These are phyloP conservation scores for Sclerotinia trifoliorum DNA, from an alignment of 2,329 filamentous ascomycete species.

Conservation along the genomic window DNA sequence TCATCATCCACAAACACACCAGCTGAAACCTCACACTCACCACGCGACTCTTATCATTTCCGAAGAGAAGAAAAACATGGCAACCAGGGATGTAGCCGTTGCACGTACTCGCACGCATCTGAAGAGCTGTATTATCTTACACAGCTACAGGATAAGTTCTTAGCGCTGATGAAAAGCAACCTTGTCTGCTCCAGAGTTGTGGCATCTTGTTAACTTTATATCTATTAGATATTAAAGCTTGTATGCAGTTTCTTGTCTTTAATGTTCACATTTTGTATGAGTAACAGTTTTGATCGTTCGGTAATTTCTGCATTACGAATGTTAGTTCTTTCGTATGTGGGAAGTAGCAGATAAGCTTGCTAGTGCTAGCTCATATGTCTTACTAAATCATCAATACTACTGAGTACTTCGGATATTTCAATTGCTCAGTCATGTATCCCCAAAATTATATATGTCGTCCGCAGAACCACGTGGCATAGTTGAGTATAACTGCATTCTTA, in stretches of 20 bases:
- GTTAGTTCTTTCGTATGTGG: neutral
- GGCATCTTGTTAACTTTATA: no score
- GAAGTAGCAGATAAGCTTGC: neutral
- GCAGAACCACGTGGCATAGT: no score
- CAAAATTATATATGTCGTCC: no score
- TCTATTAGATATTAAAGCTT: no score
- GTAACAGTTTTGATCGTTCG: neutral
- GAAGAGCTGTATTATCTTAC: neutral
- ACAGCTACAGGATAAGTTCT: neutral
- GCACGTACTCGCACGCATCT: neutral
- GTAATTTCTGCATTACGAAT: no score
- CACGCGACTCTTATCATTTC: no score
- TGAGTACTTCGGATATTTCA: no score
- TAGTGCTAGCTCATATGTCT: neutral
- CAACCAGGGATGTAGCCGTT: no score
- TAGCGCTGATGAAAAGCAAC: neutral
- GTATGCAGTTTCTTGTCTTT: no score
- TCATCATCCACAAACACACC: neutral
- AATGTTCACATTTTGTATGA: neutral
- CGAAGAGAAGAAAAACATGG: no score
- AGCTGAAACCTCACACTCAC: no score
- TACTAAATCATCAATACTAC: neutral
- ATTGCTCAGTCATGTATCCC: neutral
- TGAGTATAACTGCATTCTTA: no score
- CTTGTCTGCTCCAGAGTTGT: neutral